Evolutionary conservation across 1,284 basidiomycete genomes (phyloP).

Genomic region (Microbotryum intermedium): DNA sequence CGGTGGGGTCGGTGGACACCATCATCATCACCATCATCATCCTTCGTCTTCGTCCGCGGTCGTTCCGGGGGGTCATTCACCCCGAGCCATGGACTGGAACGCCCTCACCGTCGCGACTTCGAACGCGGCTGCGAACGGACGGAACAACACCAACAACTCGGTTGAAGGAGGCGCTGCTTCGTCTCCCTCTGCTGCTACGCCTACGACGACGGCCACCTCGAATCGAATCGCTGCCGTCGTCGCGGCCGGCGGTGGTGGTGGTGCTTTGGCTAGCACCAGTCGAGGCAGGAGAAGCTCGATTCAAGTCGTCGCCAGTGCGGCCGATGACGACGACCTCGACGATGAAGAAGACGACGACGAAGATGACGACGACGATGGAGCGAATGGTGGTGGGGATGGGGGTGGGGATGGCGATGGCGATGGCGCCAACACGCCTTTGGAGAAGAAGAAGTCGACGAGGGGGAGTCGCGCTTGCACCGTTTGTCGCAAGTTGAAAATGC

Average conservation of each 20-base stretch:
- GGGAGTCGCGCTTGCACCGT: slow-evolving; percentile 73
- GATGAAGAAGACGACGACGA: slow-evolving; percentile 42
- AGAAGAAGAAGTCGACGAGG: slow-evolving; percentile 32
- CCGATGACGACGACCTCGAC: slow-evolving; percentile 40
- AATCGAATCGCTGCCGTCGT: background rate
- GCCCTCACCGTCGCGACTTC: too few species aligned
- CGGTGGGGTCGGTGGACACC: too few species aligned
- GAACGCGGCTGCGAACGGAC: too few species aligned
- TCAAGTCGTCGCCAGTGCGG: too few species aligned
- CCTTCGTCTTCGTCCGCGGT: too few species aligned
- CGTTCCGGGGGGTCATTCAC: too few species aligned
- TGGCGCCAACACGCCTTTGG: background rate
- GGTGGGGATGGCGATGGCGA: slow-evolving; percentile 11
- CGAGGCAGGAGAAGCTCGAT: too few species aligned
- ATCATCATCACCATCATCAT: too few species aligned
- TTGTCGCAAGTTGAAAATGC: slow-evolving; percentile 81
- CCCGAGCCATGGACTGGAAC: too few species aligned
- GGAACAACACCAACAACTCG: background rate
- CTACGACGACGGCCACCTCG: background rate
- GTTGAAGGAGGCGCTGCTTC: background rate
- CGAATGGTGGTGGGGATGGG: slow-evolving; percentile 6
- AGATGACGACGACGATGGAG: slow-evolving; percentile 30
- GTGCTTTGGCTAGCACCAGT: too few species aligned
- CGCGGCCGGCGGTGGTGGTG: background rate
- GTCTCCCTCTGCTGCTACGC: background rate